phyloP scores from a whole-genome alignment of 2,329 filamentous ascomycete species.

The Phyllosticta citriasiana region DNA sequence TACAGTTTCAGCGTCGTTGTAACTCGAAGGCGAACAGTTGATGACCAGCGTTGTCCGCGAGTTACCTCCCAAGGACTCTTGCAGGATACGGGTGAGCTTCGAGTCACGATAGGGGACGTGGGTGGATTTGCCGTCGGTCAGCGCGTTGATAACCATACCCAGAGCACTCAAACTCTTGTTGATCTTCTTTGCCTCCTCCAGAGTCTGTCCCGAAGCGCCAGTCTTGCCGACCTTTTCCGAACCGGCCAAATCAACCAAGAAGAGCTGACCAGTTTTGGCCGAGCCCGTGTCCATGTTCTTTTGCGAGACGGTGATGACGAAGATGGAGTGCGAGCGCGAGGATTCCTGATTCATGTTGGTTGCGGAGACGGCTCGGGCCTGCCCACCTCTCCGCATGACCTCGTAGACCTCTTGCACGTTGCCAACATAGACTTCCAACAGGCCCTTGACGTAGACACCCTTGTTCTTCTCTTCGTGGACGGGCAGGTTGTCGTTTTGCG shows the following conservation, averaged over 20 bases:
- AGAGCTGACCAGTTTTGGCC: conserved; percentile 90
- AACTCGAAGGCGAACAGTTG: conserved; percentile 97
- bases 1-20: conserved; percentile 92
- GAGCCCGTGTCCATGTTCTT: conserved; percentile 97
- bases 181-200: conserved; percentile 99
- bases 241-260: conserved; percentile 94
- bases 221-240: conserved; percentile 99
- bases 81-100: conserved; percentile 90
- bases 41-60: conserved; percentile 97
- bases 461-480: conserved; percentile 97
- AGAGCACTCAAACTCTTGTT: conserved; percentile 98
- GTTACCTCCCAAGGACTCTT: conserved; percentile 96
- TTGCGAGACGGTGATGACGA: conserved; percentile 92
- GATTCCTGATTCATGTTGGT: conserved; percentile 99
- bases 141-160: conserved; percentile 96
- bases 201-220: conserved; percentile 88
- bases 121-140: conserved; percentile 94
- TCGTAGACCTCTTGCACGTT: conserved; percentile 94
- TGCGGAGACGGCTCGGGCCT: conserved; percentile 80
- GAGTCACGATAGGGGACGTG: conserved; percentile 97
- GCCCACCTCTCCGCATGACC: conserved; percentile 87
- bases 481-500: conserved; percentile 90
- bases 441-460: conserved; percentile 92
- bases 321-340: conserved; percentile 95
- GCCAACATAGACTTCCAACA: conserved; percentile 90